Conservation (phyloP, 2,329 filamentous ascomycete species). For the Cytospora mali region DNA sequence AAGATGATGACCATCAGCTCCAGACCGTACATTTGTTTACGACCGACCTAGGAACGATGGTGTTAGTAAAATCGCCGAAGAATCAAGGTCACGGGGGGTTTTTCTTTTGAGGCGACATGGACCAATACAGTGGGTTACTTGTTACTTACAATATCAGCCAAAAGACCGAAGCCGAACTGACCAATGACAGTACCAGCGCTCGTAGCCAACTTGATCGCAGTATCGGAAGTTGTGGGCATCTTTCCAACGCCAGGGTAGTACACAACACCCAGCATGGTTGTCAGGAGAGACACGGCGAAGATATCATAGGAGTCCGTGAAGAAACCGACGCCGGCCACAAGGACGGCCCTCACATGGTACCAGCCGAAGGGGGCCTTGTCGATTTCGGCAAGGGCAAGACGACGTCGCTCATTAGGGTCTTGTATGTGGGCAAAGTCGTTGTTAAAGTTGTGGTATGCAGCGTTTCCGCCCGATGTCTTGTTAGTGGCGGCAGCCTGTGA, state of each 20-base stretch:
- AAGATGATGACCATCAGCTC: conserved; percentile 82
- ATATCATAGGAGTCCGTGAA: conserved; percentile 80
- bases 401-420: conserved; percentile 77
- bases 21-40: conserved; percentile 69
- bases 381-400: conserved; percentile 78
- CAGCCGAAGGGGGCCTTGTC: conserved; percentile 82
- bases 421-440: conserved; percentile 67
- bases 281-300: conserved; percentile 75
- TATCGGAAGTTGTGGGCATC: conserved; percentile 71
- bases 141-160: conserved; percentile 61
- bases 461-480: conserved; percentile 66
- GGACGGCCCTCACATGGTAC: conserved; percentile 77
- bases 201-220: conserved; percentile 82
- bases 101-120: not conserved
- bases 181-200: conserved; percentile 83
- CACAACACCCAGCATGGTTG: conserved; percentile 77
- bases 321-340: conserved; percentile 84
- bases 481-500: conserved; percentile 29
- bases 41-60: conserved; percentile 29
- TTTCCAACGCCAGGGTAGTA: conserved; percentile 64
- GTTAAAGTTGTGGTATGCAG: conserved; percentile 76
- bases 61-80: not conserved
- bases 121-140: not conserved
- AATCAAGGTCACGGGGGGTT: too few relatives aligned
- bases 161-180: conserved; percentile 76